Evolutionary conservation across 148 eudicot genomes (phyloP), one percentile per base, ranked within the genome.

Genomic region (Silene conica): DNA sequence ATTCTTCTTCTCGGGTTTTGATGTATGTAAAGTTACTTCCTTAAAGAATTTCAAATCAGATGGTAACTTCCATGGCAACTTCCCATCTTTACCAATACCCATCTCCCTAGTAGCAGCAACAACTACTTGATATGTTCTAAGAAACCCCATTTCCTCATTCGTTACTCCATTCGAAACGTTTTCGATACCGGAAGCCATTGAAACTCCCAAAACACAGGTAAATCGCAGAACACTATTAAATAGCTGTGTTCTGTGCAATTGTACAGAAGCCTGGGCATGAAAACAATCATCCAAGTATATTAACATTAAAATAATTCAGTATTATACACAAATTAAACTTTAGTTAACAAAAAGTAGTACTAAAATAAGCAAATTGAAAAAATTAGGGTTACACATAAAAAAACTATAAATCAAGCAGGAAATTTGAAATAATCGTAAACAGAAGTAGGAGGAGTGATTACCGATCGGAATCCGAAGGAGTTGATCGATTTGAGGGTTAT

Each of bases 41-140:
- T 90, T 92, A 81, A 95, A 92, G 78, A 86, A 84, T 69, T 92
- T 90, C 55, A 92, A 86, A 71, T 95, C 97, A 63, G 89, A 81
- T 2, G 97, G 96, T 84, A 95, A 86, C 31, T 64, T 92, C 99
- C 99, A 95, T 1, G 99, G 99, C 79, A 95, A 78, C 74, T 84
- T 87, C 70, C 97, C 96, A 78, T 95, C 93, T 80, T 92, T 94
- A 5, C 98, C 97, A 31, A 94, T 94, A 63, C 98, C 98, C 93
- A 94, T 88, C 61, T 84, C 83, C 55, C 76, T 83, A 63, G 97
- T 94, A 50, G 97, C 97, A 75, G 96, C 98, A 48, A 94, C 97
- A 23, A 94, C 90, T 74, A 94, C 98, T 76, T 91, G 97, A 85
- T 92, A 92, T 26, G 83, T 87, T 76, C 89, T 89, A 34, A 23